phyloP scores from a whole-genome alignment of 495 filamentous ascomycete genomes.

The Ramalina peruviana region DNA sequence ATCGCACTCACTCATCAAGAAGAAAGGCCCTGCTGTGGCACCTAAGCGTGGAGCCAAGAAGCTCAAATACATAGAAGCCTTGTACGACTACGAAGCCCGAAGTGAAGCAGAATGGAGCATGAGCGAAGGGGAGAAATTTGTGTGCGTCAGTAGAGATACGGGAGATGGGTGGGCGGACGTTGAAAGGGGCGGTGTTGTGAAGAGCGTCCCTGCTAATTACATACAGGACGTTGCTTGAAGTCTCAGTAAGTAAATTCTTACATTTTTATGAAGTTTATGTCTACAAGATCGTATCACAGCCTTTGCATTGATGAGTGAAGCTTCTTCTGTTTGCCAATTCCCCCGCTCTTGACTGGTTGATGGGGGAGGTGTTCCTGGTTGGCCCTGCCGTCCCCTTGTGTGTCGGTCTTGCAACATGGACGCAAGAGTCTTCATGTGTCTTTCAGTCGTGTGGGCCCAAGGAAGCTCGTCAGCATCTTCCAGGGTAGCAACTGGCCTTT shows the following conservation, averaged over 20 bases:
- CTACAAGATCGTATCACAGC: no score
- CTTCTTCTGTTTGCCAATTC: no score
- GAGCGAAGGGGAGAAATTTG: constrained; percentile 81
- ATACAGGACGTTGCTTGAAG: constrained; percentile 50
- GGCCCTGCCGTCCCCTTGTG: no score
- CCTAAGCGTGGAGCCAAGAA: constrained; percentile 89
- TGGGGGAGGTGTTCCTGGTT: no score
- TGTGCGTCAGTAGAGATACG: constrained; percentile 65
- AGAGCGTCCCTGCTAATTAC: constrained; percentile 89
- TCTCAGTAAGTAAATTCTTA: not conserved
- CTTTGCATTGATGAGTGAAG: no score
- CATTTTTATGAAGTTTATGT: no score
- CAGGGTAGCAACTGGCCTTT: no score
- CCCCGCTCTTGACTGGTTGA: no score
- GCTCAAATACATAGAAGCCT: constrained; percentile 79
- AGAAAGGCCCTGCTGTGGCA: constrained; percentile 85
- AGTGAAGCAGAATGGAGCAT: constrained; percentile 83
- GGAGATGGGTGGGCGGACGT: constrained; percentile 97
- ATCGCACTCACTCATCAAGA: constrained; percentile 36
- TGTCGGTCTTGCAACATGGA: no score
- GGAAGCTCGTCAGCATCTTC: no score
- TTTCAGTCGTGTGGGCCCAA: no score
- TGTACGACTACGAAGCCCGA: constrained; percentile 83
- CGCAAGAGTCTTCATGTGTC: no score
- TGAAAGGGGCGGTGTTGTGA: constrained; percentile 77